phyloP scores from a whole-genome alignment of 139 green algal genomes.

The Parachlorella kessleri region DNA sequence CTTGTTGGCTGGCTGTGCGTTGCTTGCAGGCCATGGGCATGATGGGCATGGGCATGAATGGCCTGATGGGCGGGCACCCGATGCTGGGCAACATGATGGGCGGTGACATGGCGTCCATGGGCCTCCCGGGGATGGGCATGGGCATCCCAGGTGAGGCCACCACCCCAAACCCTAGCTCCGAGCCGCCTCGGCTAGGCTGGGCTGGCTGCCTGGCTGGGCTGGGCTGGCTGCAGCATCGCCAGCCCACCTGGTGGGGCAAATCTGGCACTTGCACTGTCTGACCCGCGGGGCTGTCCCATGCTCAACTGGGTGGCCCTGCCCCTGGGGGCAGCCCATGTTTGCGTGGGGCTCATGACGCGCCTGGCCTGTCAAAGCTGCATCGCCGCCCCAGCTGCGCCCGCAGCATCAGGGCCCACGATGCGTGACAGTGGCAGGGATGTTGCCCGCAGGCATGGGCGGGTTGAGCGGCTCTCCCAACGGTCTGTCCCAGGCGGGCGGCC shows the following conservation, averaged over 20 bases:
- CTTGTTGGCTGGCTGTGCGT: background rate
- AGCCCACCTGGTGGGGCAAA: no score
- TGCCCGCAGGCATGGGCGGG: background rate
- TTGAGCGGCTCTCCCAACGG: background rate
- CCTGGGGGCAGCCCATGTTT: no score
- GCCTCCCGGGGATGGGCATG: conserved; percentile 31
- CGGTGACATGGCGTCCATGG: conserved; percentile 3
- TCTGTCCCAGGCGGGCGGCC: background rate
- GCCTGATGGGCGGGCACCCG: background rate
- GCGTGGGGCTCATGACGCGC: no score
- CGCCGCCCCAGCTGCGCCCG: background rate
- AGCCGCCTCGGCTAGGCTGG: background rate
- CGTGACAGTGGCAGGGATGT: no score
- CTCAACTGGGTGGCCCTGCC: no score
- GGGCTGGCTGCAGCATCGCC: no score
- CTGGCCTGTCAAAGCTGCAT: background rate
- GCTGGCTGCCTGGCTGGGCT: background rate
- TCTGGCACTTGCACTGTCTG: no score
- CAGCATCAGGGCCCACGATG: no score
- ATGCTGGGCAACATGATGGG: background rate
- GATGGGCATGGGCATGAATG: conserved; percentile 7
- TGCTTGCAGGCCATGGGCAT: conserved; percentile 16
- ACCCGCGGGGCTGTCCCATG: no score
- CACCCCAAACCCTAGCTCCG: no score
- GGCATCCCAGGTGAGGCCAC: conserved; percentile 29